phyloP scores from a whole-genome alignment of 768 basidiomycete genomes.

The Lanmaoa rubissima region DNA sequence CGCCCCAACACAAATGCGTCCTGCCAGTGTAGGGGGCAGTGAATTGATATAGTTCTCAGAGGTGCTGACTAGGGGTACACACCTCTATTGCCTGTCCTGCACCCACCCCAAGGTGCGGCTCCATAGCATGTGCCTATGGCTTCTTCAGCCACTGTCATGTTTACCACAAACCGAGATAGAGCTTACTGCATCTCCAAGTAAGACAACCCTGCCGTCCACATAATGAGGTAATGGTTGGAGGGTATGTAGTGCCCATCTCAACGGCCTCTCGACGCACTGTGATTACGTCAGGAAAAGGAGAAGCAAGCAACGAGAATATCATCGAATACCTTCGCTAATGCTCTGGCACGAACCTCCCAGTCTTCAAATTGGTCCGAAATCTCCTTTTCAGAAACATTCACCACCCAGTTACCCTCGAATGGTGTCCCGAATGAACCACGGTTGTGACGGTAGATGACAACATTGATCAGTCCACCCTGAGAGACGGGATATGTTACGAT shows the following conservation, averaged over 20 bases:
- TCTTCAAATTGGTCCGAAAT: constrained; percentile 28
- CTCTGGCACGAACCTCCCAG: constrained; percentile 19
- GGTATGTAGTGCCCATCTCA: constrained; percentile 44
- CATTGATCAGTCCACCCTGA: constrained; percentile 36
- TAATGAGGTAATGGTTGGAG: constrained; percentile 41
- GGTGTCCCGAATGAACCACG: constrained; percentile 28
- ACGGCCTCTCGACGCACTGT: constrained; percentile 37
- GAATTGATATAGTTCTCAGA: not conserved
- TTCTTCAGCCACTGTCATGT: not conserved
- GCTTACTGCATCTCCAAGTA: constrained; percentile 51
- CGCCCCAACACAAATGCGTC: constrained; percentile 34
- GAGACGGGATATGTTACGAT: constrained; percentile 41
- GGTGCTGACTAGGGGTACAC: not conserved
- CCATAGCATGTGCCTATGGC: constrained; percentile 45
- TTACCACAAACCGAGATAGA: not conserved
- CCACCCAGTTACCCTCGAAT: constrained; percentile 32
- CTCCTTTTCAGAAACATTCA: constrained; percentile 32
- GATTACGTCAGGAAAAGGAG: not conserved
- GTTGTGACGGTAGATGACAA: constrained; percentile 33
- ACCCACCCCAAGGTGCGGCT: constrained; percentile 46
- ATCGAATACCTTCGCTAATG: constrained; percentile 12
- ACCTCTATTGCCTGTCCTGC: constrained; percentile 55
- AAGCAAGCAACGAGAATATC: too few species aligned
- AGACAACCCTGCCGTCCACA: constrained; percentile 38
- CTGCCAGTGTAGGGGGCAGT: not conserved